Conservation (phyloP, 2,329 filamentous ascomycete species). For the Apiospora marii region DNA sequence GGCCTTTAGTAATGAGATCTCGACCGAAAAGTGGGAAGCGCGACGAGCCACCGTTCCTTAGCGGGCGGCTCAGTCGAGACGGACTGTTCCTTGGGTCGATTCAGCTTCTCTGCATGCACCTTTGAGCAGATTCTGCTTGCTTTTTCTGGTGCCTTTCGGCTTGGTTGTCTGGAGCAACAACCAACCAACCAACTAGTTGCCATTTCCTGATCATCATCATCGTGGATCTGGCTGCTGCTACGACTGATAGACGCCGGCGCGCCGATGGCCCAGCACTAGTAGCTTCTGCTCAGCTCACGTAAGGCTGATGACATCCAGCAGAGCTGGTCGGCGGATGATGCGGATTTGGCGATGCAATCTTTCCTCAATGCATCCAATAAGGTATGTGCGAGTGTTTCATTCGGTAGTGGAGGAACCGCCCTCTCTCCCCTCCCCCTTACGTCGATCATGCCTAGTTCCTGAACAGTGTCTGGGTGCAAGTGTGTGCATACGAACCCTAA, state of each 20-base stretch:
- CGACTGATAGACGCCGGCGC: not conserved
- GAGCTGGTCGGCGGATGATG: not conserved
- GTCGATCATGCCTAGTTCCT: constrained; percentile 15
- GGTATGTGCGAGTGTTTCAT: constrained; percentile 6
- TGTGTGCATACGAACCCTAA: not conserved
- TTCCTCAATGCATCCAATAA: not conserved
- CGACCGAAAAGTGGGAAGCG: not conserved
- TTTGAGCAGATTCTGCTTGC: not conserved
- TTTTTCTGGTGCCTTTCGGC: not conserved
- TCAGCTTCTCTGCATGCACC: not conserved
- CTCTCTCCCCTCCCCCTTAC: too few relatives aligned
- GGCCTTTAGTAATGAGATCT: not conserved
- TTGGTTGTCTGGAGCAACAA: not conserved
- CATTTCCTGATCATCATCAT: not conserved
- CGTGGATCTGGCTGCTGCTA: not conserved
- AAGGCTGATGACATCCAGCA: constrained; percentile 5
- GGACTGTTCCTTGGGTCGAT: not conserved
- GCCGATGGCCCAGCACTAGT: not conserved
- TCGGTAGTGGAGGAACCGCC: not conserved
- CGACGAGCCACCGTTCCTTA: constrained; percentile 2
- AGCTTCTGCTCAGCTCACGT: not conserved
- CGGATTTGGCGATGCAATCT: not conserved
- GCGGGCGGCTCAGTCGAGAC: not conserved
- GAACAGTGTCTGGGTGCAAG: constrained; percentile 1
- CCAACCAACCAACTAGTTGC: not conserved